phyloP scores from a whole-genome alignment of 2,329 filamentous ascomycete species.

The Dactylellina drechsleri region DNA sequence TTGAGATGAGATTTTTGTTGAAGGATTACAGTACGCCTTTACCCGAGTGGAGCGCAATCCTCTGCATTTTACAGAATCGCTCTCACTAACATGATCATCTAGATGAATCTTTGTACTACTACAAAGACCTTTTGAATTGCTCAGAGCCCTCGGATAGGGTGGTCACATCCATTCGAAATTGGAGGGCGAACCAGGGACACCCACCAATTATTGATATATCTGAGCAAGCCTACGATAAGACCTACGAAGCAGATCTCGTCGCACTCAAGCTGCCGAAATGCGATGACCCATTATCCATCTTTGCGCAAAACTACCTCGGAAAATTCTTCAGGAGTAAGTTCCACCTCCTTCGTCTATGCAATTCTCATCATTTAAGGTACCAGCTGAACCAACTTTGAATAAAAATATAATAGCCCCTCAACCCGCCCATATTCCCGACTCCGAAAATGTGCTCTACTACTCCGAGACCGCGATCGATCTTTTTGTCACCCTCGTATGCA shows the following conservation, averaged over 20 bases:
- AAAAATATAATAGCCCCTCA: slow-evolving; percentile 23
- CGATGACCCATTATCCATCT: slow-evolving; percentile 42
- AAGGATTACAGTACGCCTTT: slow-evolving; percentile 33
- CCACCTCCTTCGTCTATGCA: no score
- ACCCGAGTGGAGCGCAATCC: background rate
- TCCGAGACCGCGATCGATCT: slow-evolving; percentile 49
- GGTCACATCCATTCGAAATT: slow-evolving; percentile 39
- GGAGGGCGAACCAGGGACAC: slow-evolving; percentile 47
- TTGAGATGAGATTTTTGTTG: slow-evolving; percentile 23
- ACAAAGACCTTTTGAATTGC: slow-evolving; percentile 41
- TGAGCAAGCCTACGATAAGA: slow-evolving; percentile 40
- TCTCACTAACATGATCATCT: background rate
- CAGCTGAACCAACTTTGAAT: background rate
- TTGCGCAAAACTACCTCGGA: slow-evolving; percentile 45
- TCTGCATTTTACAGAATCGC: background rate
- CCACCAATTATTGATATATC: slow-evolving; percentile 47
- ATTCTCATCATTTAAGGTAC: background rate
- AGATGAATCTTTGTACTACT: slow-evolving; percentile 29
- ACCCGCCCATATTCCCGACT: slow-evolving; percentile 40
- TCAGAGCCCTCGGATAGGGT: slow-evolving; percentile 39
- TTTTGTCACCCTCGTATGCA: slow-evolving; percentile 55
- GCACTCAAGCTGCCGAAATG: slow-evolving; percentile 47
- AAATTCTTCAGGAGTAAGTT: slow-evolving; percentile 48
- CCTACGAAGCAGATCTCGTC: slow-evolving; percentile 39
- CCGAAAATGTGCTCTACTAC: slow-evolving; percentile 50